Percentiles rank a stretch among this genome's conserved stretches.
These are phyloP conservation scores for Tolypocladium nubicola DNA, from an alignment of 2,329 filamentous ascomycete genomes.

Conservation along the genomic window DNA sequence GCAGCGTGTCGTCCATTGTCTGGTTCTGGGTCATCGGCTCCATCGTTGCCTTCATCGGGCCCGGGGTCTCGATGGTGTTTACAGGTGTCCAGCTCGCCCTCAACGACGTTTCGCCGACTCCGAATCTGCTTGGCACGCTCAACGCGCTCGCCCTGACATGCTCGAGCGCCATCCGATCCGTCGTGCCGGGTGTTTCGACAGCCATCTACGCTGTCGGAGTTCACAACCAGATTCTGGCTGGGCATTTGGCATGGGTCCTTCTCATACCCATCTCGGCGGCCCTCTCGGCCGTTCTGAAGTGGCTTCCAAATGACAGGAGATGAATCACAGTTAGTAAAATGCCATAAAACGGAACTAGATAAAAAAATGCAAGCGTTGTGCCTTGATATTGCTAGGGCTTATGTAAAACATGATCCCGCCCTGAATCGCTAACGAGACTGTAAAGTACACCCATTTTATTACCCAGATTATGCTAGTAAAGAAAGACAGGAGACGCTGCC, in stretches of 20 bases:
- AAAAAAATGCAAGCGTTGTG: neutral
- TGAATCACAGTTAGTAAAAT: neutral
- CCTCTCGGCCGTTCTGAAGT: slow-evolving; percentile 13
- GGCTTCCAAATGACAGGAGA: slow-evolving; percentile 16
- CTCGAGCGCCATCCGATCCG: slow-evolving; percentile 49
- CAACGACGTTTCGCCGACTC: slow-evolving; percentile 61
- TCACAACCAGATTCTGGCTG: slow-evolving; percentile 47
- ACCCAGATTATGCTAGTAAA: neutral
- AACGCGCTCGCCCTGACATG: slow-evolving; percentile 54
- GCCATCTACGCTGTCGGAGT: slow-evolving; percentile 60
- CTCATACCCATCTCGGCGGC: slow-evolving; percentile 19
- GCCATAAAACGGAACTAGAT: neutral
- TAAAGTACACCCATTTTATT: neutral
- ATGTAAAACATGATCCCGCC: neutral
- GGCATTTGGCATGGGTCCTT: slow-evolving; percentile 37
- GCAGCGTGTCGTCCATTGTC: slow-evolving; percentile 20
- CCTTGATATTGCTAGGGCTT: neutral
- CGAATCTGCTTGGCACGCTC: slow-evolving; percentile 55
- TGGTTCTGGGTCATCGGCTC: slow-evolving; percentile 45
- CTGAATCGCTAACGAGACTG: neutral
- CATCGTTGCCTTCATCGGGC: slow-evolving; percentile 39
- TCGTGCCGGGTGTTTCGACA: slow-evolving; percentile 56
- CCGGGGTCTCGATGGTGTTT: slow-evolving; percentile 57
- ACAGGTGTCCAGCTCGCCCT: slow-evolving; percentile 62
- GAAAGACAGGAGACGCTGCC: neutral